A percentile compares a stretch with the other conserved stretches of the same genome.
Conservation (phyloP, 2,329 filamentous ascomycete species). For the Aciculosporium take region DNA sequence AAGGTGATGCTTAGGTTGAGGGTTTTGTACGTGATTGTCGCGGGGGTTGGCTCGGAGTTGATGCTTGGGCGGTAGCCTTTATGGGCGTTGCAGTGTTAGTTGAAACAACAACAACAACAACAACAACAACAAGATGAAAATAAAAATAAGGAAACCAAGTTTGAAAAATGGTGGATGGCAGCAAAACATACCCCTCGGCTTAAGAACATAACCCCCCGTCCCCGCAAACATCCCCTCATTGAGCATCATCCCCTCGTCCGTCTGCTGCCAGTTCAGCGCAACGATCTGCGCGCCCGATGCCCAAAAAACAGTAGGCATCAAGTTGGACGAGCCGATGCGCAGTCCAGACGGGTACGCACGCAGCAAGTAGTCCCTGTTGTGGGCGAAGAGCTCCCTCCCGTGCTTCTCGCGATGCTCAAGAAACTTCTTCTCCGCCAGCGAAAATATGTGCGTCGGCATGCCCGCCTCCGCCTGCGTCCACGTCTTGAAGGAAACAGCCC, state of each 20-base stretch:
- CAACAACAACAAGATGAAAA: background rate
- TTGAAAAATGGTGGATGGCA: no score
- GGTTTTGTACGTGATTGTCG: constrained; percentile 34
- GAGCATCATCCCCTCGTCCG: constrained; percentile 89
- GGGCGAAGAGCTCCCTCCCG: constrained; percentile 48
- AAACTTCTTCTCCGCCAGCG: constrained; percentile 48
- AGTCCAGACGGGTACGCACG: constrained; percentile 76
- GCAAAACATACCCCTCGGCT: constrained; percentile 51
- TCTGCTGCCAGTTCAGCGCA: constrained; percentile 85
- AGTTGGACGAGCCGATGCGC: constrained; percentile 70
- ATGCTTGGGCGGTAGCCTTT: constrained; percentile 18
- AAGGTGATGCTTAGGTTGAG: constrained; percentile 61
- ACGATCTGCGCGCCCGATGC: constrained; percentile 80
- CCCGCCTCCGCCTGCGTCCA: constrained; percentile 56
- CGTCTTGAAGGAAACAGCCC: constrained; percentile 67
- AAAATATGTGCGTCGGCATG: constrained; percentile 58
- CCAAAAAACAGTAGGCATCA: constrained; percentile 78
- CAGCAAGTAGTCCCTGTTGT: constrained; percentile 75
- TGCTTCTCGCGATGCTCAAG: constrained; percentile 42
- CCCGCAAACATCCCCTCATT: constrained; percentile 86
- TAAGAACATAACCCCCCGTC: constrained; percentile 73
- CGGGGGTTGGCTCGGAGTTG: constrained; percentile 11
- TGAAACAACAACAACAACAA: background rate
- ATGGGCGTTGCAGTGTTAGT: background rate
- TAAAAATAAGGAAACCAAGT: no score